These are phyloP conservation scores for Narthecium ossifragum DNA, from an alignment of 106 monocot genomes.

Conservation along the genomic window DNA sequence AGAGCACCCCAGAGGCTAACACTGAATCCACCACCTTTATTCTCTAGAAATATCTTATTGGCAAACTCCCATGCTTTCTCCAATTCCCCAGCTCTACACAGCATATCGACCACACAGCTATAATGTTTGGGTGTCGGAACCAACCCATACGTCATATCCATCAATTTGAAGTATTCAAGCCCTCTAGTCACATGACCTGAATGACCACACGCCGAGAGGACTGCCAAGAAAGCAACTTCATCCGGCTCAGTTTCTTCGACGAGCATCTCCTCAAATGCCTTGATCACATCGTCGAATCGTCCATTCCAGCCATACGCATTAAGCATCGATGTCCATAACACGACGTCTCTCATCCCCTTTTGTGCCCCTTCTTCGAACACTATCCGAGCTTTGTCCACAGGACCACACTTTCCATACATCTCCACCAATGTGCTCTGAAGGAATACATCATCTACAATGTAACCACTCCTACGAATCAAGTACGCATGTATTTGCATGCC, in stretches of 20 bases:
- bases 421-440: slow-evolving; percentile 45
- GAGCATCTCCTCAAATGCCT: slow-evolving; percentile 45
- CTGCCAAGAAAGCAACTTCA: slow-evolving; percentile 40
- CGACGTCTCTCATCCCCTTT: slow-evolving; percentile 27
- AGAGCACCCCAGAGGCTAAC: slow-evolving; percentile 49
- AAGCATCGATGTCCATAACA: slow-evolving; percentile 69
- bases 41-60: slow-evolving; percentile 10
- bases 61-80: slow-evolving; percentile 43
- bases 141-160: slow-evolving; percentile 19
- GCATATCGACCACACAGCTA: slow-evolving; percentile 56
- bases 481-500: slow-evolving; percentile 46
- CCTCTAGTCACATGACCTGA: slow-evolving; percentile 39
- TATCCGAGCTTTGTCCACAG: slow-evolving; percentile 29
- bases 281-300: slow-evolving; percentile 31
- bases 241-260: slow-evolving; percentile 31
- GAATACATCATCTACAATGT: slow-evolving; percentile 21
- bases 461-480: slow-evolving; percentile 17
- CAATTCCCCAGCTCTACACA: slow-evolving; percentile 57
- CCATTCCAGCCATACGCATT: slow-evolving; percentile 54
- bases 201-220: slow-evolving; percentile 55
- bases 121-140: slow-evolving; percentile 44
- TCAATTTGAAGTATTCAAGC: slow-evolving; percentile 34
- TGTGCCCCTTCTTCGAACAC: slow-evolving; percentile 22
- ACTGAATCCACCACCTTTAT: background rate
- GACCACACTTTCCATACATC: slow-evolving; percentile 73